Evolutionary conservation across 176 grass and related monocot genomes (phyloP).

Genomic region (Hordeum marinum): DNA sequence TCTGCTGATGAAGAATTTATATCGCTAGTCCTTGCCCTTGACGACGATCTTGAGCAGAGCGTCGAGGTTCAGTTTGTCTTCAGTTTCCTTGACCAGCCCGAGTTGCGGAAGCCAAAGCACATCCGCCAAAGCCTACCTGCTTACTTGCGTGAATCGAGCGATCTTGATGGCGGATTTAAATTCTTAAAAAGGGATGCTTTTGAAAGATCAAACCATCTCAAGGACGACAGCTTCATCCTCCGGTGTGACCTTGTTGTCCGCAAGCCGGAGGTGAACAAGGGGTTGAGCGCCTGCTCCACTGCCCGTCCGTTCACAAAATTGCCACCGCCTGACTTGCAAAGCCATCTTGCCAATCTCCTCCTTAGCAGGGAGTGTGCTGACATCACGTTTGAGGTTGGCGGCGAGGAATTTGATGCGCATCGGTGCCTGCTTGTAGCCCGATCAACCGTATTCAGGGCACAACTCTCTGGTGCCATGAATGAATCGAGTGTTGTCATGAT

Average conservation of each 20-base stretch:
- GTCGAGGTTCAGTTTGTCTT: neutral
- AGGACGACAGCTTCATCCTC: neutral
- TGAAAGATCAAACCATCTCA: neutral
- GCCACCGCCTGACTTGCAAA: neutral
- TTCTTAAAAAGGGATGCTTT: neutral
- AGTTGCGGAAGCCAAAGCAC: neutral
- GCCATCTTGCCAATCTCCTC: neutral
- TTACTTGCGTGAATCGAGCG: too few species aligned
- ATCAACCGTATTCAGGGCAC: neutral
- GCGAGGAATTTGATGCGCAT: neutral
- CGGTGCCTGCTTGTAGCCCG: neutral
- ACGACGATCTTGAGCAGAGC: rapidly evolving
- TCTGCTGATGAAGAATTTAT: neutral
- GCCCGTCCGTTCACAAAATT: neutral
- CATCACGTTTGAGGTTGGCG: neutral
- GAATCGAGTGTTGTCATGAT: neutral
- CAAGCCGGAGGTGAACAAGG: too few species aligned
- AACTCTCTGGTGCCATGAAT: neutral
- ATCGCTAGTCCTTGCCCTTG: neutral
- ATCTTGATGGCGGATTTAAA: too few species aligned
- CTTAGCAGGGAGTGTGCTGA: neutral
- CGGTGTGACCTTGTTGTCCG: neutral
- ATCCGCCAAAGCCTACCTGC: too few species aligned
- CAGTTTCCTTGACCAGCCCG: neutral
- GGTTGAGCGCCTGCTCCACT: neutral